These are phyloP conservation scores for Rhodotorula kratochvilovae DNA, from an alignment of 768 basidiomycete genomes.

Conservation along the genomic window DNA sequence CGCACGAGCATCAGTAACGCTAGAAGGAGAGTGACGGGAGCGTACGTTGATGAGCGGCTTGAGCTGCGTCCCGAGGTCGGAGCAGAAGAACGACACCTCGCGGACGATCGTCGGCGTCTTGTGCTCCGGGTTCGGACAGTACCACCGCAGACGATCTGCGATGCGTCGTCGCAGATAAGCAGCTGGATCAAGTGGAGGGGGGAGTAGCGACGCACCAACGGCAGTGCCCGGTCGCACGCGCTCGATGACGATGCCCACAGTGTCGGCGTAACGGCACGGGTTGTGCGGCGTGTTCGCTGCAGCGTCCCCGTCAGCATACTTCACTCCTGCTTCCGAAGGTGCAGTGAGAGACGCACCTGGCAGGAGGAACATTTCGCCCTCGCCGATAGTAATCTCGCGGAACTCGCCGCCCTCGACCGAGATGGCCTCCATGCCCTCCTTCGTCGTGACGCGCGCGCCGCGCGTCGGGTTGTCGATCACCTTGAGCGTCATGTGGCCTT, in stretches of 20 bases:
- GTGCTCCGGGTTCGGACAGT: constrained; percentile 64
- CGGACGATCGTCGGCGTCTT: constrained; percentile 66
- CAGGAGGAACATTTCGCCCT: constrained; percentile 94
- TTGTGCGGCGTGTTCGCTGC: constrained; percentile 93
- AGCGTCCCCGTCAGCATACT: not conserved
- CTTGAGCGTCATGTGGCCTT: constrained; percentile 84
- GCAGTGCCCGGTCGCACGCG: constrained; percentile 70
- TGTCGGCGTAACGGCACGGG: constrained; percentile 82
- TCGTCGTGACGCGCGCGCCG: constrained; percentile 21
- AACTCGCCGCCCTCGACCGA: constrained; percentile 63
- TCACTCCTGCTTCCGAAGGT: too few relatives aligned
- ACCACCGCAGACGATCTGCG: constrained; percentile 86
- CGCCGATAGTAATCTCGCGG: constrained; percentile 79
- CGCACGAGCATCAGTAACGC: too few relatives aligned
- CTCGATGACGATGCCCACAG: constrained; percentile 87
- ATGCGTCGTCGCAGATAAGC: not conserved
- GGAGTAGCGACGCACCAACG: constrained; percentile 56
- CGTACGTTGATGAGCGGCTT: constrained; percentile 69
- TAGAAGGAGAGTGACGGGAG: too few relatives aligned
- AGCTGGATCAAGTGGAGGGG: not conserved
- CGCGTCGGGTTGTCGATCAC: constrained; percentile 55
- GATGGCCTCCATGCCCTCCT: constrained; percentile 44
- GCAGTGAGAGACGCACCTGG: constrained; percentile 59
- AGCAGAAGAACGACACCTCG: constrained; percentile 79
- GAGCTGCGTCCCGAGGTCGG: constrained; percentile 85